Percentiles rank a stretch among this genome's conserved stretches.
Conservation (phyloP, 2,329 filamentous ascomycete genomes). For the Aspergillus niger region DNA sequence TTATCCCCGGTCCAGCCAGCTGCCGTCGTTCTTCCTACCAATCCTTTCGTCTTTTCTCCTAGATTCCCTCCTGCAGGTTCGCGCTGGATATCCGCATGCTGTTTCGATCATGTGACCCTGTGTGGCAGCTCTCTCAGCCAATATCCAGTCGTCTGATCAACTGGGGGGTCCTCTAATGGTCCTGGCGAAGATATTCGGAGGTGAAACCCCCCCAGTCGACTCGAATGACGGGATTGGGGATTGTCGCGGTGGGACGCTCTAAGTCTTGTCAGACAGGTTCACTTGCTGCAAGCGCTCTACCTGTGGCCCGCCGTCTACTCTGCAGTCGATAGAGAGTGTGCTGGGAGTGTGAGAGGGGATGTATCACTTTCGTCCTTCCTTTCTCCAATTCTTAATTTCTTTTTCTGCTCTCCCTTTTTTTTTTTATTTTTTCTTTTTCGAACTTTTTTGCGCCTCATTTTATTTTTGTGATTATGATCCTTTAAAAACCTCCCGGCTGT, state of each 20-base stretch:
- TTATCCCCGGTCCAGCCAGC: slow-evolving; percentile 18
- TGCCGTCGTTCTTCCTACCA: slow-evolving; percentile 21
- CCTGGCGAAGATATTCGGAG: slow-evolving; percentile 21
- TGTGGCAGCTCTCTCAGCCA: slow-evolving; percentile 28
- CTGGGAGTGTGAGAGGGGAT: slow-evolving; percentile 19
- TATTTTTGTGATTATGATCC: slow-evolving; percentile 6
- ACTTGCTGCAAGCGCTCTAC: slow-evolving; percentile 27
- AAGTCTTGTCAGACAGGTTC: slow-evolving; percentile 37
- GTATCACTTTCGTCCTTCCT: slow-evolving; percentile 24
- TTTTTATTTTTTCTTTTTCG: slow-evolving; percentile 2
- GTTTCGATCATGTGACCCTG: slow-evolving; percentile 42
- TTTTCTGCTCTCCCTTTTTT: slow-evolving; percentile 6
- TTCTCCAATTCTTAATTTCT: slow-evolving; percentile 12
- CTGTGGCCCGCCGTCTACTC: slow-evolving; percentile 22
- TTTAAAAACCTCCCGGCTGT: slow-evolving; percentile 16
- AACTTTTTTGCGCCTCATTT: slow-evolving; percentile 2
- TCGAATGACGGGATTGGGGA: slow-evolving; percentile 13
- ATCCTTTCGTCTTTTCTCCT: slow-evolving; percentile 20
- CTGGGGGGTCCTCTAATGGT: slow-evolving; percentile 22
- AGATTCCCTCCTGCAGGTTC: slow-evolving; percentile 31
- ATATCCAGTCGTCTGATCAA: slow-evolving; percentile 26
- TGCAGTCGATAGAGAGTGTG: slow-evolving; percentile 20
- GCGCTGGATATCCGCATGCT: slow-evolving; percentile 37
- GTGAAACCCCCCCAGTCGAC: slow-evolving; percentile 29
- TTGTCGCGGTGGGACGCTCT: slow-evolving; percentile 24